phyloP scores from a whole-genome alignment of 1,139 yeast genomes.

The Yarrowia galli region DNA sequence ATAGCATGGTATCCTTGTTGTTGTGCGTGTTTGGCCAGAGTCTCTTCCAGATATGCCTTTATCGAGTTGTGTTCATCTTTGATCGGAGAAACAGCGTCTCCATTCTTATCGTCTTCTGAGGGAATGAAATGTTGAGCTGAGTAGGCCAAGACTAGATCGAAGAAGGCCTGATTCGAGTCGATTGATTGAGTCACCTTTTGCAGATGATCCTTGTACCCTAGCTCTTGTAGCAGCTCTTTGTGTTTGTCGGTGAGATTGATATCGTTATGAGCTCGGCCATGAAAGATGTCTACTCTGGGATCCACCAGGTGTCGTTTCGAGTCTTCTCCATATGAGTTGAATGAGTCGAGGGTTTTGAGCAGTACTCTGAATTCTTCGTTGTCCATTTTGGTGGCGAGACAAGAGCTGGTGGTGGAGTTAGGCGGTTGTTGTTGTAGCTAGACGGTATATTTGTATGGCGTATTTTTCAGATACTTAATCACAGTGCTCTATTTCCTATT shows the following conservation, averaged over 20 bases:
- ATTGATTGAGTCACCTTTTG: constrained; percentile 17
- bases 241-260: background rate
- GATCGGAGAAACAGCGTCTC: constrained; percentile 2
- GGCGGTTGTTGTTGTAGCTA: too few relatives aligned
- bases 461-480: too few relatives aligned
- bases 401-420: too few relatives aligned
- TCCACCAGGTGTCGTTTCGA: constrained; percentile 44
- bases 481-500: background rate
- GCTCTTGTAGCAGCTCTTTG: constrained; percentile 1
- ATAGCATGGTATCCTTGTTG: constrained; percentile 42
- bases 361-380: constrained; percentile 45
- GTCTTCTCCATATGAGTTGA: constrained; percentile 44
- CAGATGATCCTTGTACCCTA: constrained; percentile 13
- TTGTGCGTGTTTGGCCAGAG: constrained; percentile 4
- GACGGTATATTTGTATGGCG: too few relatives aligned
- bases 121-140: constrained; percentile 28
- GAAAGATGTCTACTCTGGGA: constrained; percentile 45
- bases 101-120: background rate
- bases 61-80: constrained; percentile 7
- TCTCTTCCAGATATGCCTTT: constrained; percentile 26
- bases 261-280: constrained; percentile 39
- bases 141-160: constrained; percentile 20
- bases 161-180: constrained; percentile 25
- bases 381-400: constrained; percentile 40
- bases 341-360: constrained; percentile 46